Evolutionary conservation across 2,329 filamentous ascomycete genomes (phyloP), one percentile per base, ranked within the genome.

Genomic region (Knoxdaviesia proteae): DNA sequence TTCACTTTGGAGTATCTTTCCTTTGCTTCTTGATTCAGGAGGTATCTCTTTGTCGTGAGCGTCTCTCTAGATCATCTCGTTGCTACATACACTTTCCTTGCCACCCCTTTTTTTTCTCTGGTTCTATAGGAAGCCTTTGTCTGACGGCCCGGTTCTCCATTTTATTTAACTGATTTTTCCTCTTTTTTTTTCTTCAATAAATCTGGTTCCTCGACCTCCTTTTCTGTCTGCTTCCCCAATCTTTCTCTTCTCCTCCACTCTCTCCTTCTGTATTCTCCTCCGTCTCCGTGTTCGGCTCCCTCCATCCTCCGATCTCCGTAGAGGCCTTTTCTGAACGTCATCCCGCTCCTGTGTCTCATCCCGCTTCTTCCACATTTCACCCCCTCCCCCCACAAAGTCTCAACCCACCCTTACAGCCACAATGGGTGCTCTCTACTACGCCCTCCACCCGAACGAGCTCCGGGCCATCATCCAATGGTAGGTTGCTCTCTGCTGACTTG

Each of bases 381-480:
- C 32, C 7, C 34, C 32, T 8, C 10, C 36, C 37, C 31, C 40
- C 42, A 29, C n/a, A 10, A 11, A 35, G n/a, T 31, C 20, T 40
- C 35, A 36, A 32, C 42, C 32, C 42, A 39, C 11, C 8, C 38
- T 41, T 35, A 33, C 48, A 48, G 53, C 51, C 56, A 69, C 54
- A 48, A 79, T 79, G 74, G 70, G 65, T 48, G 58, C 75, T 46
- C 55, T 82, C 48, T 90, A 88, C 65, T 82, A 77, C 53, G 59
- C 77, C 45, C 63, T 82, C 49, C 86, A 92, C 61, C 80, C 83
- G 34, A 69, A 68, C 50, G 71, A 94, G 64, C 64, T 94, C 57
- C 77, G 84, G 54, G 69, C 80, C 39, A 84, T 94, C 48, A 68
- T 93, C 48, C 86, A 94, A 77, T 94, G 86, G 86, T 90, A 68